A percentile compares a stretch with the other conserved stretches of the same genome.
Evolutionary conservation across 2,329 filamentous ascomycete genomes (phyloP).

Genomic region (Pseudogymnoascus sp.): DNA sequence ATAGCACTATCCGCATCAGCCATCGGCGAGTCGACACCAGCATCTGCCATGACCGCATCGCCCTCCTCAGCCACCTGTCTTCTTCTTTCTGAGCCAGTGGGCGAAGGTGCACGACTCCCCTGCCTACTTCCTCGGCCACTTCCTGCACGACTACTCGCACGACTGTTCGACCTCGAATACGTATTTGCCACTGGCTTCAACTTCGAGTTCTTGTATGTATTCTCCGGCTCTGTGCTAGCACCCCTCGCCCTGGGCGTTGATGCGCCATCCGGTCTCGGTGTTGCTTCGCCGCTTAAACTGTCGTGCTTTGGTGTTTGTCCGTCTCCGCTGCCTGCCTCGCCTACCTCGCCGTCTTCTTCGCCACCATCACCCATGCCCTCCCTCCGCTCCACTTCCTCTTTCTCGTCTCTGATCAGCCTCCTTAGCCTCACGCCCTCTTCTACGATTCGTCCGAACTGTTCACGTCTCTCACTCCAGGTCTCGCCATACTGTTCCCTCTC

Average conservation of each 20-base stretch:
- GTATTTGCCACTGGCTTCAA: constrained; percentile 29
- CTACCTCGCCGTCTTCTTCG: constrained; percentile 50
- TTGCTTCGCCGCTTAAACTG: constrained; percentile 38
- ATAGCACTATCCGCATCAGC: constrained; percentile 14
- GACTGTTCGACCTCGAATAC: constrained; percentile 9
- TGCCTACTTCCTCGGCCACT: constrained; percentile 32
- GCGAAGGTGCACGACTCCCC: constrained; percentile 32
- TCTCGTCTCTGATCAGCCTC: constrained; percentile 83
- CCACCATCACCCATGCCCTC: constrained; percentile 63
- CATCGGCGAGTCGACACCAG: constrained; percentile 28
- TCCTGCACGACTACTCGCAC: constrained; percentile 17
- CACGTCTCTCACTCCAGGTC: constrained; percentile 76
- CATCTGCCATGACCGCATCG: constrained; percentile 53
- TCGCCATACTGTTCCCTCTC: constrained; percentile 74
- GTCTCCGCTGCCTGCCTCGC: constrained; percentile 42
- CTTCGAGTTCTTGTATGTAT: constrained; percentile 22
- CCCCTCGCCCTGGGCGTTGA: constrained; percentile 18
- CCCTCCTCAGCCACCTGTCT: constrained; percentile 29
- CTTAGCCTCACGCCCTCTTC: constrained; percentile 84
- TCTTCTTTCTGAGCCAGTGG: constrained; percentile 22
- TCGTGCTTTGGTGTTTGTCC: constrained; percentile 45
- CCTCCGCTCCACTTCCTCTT: constrained; percentile 82
- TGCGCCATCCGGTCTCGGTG: constrained; percentile 37
- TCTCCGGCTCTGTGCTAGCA: constrained; percentile 32
- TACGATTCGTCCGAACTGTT: constrained; percentile 82